A percentile compares a stretch with the other conserved stretches of the same genome.
These are phyloP conservation scores for Alternaria tenuissima DNA, from an alignment of 2,329 filamentous ascomycete genomes.

Conservation along the genomic window DNA sequence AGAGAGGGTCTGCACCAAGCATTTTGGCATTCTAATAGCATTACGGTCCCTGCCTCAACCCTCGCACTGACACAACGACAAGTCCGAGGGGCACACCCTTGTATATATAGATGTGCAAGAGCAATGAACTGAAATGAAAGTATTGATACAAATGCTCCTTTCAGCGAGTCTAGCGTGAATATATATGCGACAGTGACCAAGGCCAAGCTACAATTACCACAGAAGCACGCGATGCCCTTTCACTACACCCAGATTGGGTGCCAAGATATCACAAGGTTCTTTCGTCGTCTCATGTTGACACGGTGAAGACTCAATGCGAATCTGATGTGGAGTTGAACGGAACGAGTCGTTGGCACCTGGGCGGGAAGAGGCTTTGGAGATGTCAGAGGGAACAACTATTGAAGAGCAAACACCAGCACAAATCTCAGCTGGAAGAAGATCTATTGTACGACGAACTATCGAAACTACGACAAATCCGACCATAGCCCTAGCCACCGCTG, in stretches of 20 bases:
- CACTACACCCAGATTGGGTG: too few species aligned
- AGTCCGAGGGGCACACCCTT: constrained; percentile 6
- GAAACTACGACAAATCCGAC: constrained; percentile 37
- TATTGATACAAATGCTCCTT: not conserved
- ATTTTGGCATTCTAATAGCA: constrained; percentile 41
- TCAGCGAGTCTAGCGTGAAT: not conserved
- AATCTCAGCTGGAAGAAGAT: constrained; percentile 22
- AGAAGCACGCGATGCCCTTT: not conserved
- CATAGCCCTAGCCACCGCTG: constrained; percentile 28
- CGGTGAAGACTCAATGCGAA: not conserved
- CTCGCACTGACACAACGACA: not conserved
- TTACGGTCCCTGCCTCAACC: constrained; percentile 23
- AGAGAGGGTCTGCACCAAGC: constrained; percentile 20
- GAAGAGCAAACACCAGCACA: not conserved
- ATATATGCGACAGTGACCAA: not conserved
- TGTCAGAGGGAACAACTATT: not conserved
- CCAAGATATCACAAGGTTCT: too few species aligned
- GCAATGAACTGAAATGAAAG: constrained; percentile 9
- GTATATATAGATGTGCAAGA: constrained; percentile 42
- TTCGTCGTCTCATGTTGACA: not conserved
- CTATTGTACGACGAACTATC: constrained; percentile 38
- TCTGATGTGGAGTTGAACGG: not conserved
- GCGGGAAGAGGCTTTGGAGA: not conserved
- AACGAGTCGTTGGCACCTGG: too few species aligned
- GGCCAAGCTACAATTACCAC: not conserved